These are phyloP conservation scores for Toxicodendron radicans DNA, from an alignment of 345 rosid species.

Conservation along the genomic window DNA sequence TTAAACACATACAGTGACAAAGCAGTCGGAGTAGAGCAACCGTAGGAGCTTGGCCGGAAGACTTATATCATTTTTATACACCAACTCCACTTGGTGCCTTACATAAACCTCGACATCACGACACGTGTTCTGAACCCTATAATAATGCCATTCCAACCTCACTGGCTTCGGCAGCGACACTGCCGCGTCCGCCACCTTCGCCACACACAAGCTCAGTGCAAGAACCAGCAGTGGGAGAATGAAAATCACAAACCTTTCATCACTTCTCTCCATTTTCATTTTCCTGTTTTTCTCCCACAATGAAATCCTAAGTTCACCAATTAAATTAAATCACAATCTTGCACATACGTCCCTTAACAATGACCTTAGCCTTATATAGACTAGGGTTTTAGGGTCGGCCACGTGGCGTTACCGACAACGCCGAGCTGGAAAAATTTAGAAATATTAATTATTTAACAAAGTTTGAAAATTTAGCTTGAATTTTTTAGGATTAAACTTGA, in stretches of 20 bases:
- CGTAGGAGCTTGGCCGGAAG: conserved; percentile 68
- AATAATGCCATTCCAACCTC: conserved; percentile 61
- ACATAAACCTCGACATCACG: conserved; percentile 51
- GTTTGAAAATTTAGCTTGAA: neutral
- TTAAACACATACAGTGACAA: conserved; percentile 44
- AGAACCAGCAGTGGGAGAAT: conserved; percentile 20
- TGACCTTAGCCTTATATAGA: conserved; percentile 27
- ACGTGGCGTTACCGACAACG: conserved; percentile 11
- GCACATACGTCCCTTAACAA: too few relatives aligned
- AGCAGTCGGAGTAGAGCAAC: conserved; percentile 72
- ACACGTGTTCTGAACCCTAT: conserved; percentile 46
- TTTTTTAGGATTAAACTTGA: neutral
- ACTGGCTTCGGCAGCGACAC: conserved; percentile 33
- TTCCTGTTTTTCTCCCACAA: conserved; percentile 1
- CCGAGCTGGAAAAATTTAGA: conserved; percentile 10
- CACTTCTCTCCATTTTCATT: neutral
- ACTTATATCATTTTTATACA: conserved; percentile 42
- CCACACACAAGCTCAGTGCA: conserved; percentile 33
- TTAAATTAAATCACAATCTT: too few relatives aligned
- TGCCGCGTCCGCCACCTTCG: conserved; percentile 38
- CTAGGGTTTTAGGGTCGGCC: conserved; percentile 2
- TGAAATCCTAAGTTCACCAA: conserved; percentile 16
- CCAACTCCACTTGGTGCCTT: conserved; percentile 40
- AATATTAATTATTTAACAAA: neutral
- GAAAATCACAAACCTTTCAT: neutral